These are phyloP conservation scores for Coemansia sp. DNA, from an alignment of 192 early-diverging fungal species.

Conservation along the genomic window DNA sequence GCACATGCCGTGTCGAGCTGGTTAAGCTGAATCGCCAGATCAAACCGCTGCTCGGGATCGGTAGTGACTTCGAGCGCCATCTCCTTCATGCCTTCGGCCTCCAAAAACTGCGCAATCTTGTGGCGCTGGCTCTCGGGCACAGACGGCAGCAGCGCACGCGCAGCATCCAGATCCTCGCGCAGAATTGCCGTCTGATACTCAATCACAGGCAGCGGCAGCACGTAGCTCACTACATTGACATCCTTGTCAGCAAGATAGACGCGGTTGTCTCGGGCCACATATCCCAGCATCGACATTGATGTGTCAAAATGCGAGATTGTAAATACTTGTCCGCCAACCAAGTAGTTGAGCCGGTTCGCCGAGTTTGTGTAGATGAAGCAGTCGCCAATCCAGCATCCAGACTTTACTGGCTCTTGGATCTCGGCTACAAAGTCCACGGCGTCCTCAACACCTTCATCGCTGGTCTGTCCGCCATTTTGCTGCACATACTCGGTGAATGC, in stretches of 20 bases:
- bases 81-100: conserved; percentile 88
- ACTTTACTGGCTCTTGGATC: conserved; percentile 85
- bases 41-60: conserved; percentile 94
- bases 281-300: conserved; percentile 90
- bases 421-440: conserved; percentile 95
- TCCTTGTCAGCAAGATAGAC: conserved; percentile 95
- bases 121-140: conserved; percentile 86
- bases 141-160: conserved; percentile 76
- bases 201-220: conserved; percentile 88
- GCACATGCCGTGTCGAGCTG: conserved; percentile 78
- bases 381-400: conserved; percentile 97
- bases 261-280: conserved; percentile 90
- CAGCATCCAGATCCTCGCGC: conserved; percentile 86
- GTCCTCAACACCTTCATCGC: conserved; percentile 95
- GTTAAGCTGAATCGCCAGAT: conserved; percentile 85
- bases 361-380: conserved; percentile 97
- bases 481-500: conserved; percentile 76
- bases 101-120: conserved; percentile 92
- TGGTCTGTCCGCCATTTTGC: conserved; percentile 63
- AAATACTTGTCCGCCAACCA: conserved; percentile 91
- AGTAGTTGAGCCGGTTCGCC: conserved; percentile 89
- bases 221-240: conserved; percentile 83
- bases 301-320: conserved; percentile 96
- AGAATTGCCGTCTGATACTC: conserved; percentile 98
- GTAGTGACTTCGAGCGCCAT: conserved; percentile 92